Conservation (phyloP, 805 yeast species). For the Hanseniaspora clermontiae region DNA sequence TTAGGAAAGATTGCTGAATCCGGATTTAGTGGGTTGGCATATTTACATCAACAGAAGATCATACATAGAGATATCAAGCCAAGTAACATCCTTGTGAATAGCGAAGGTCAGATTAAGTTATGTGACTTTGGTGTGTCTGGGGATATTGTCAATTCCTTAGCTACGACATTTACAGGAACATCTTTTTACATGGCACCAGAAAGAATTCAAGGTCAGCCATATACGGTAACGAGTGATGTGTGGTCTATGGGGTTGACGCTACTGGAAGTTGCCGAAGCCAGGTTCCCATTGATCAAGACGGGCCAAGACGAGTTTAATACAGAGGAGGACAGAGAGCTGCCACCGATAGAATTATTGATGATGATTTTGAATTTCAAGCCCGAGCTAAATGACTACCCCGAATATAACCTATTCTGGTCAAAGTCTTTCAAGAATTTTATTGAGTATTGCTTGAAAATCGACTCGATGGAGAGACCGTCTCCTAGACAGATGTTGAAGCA, state of each 20-base stretch:
- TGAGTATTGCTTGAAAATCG: slow-evolving; percentile 66
- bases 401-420: slow-evolving; percentile 67
- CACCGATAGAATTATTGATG: slow-evolving; percentile 77
- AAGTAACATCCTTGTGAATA: slow-evolving; percentile 71
- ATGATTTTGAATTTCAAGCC: slow-evolving; percentile 77
- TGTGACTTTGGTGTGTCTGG: slow-evolving; percentile 98
- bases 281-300: slow-evolving; percentile 59
- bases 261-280: slow-evolving; percentile 85
- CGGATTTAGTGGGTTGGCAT: slow-evolving; percentile 72
- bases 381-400: slow-evolving; percentile 61
- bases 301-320: slow-evolving; percentile 29
- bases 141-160: slow-evolving; percentile 86
- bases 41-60: slow-evolving; percentile 73
- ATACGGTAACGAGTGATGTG: slow-evolving; percentile 87
- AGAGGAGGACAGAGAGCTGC: slow-evolving; percentile 27
- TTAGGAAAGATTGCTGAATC: slow-evolving; percentile 82
- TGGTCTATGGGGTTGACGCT: slow-evolving; percentile 93
- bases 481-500: slow-evolving; percentile 88
- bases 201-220: slow-evolving; percentile 88
- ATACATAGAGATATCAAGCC: slow-evolving; percentile 96
- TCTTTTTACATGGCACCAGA: slow-evolving; percentile 99
- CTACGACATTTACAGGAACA: slow-evolving; percentile 94
- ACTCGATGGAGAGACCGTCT: slow-evolving; percentile 67
- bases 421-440: slow-evolving; percentile 72
- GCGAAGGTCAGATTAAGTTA: slow-evolving; percentile 69